These are phyloP conservation scores for Microsporum audouinii DNA, from an alignment of 2,329 filamentous ascomycete genomes.

Conservation along the genomic window DNA sequence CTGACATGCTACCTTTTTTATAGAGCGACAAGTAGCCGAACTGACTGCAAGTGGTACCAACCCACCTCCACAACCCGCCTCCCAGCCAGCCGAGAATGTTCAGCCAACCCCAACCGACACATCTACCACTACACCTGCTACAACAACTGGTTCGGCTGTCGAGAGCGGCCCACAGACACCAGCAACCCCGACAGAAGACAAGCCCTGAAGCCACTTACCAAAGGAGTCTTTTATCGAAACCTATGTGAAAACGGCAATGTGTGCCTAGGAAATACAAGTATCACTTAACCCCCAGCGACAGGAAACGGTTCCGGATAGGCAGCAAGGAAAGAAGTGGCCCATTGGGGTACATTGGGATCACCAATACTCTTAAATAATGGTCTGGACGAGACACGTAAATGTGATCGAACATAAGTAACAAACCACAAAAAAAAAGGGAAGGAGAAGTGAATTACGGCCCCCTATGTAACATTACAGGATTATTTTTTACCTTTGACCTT, in stretches of 20 bases:
- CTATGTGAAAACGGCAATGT: background rate
- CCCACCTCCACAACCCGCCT: background rate
- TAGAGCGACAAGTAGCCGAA: constrained; percentile 1
- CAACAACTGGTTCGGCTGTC: background rate
- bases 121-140: background rate
- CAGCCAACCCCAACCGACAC: background rate
- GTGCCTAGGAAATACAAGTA: background rate
- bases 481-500: background rate
- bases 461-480: background rate
- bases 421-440: background rate
- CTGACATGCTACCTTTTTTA: background rate
- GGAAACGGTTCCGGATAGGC: background rate
- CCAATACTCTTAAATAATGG: background rate
- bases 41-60: background rate
- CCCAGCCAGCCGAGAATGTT: background rate
- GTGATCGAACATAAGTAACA: background rate
- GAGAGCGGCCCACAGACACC: background rate
- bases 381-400: background rate
- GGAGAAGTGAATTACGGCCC: background rate
- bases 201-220: background rate
- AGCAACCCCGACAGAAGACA: background rate
- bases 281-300: background rate
- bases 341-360: background rate
- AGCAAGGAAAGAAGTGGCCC: background rate
- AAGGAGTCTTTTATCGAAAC: background rate